Conservation (phyloP, 1,139 yeast species). For the Geotrichum australiense region DNA sequence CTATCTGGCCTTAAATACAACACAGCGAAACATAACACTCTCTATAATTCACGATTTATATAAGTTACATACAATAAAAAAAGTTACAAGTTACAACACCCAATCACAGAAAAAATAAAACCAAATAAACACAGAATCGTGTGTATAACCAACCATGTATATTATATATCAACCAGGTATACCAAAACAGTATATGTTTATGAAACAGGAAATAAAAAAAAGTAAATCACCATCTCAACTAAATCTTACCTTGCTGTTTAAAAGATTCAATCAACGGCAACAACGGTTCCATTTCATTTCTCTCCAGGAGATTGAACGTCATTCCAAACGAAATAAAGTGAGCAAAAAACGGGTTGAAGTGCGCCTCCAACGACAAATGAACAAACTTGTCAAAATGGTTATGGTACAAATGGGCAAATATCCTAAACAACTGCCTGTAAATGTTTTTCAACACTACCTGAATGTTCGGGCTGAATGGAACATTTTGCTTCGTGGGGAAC, state of each 20-base stretch:
- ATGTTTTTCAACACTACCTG: conserved; percentile 78
- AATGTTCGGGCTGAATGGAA: conserved; percentile 86
- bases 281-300: conserved; percentile 73
- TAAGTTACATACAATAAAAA: too few relatives aligned
- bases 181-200: too few relatives aligned
- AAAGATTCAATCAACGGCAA: conserved; percentile 67
- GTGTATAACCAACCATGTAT: too few relatives aligned
- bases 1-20: too few relatives aligned
- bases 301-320: conserved; percentile 75
- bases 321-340: conserved; percentile 83
- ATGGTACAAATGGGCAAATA: conserved; percentile 93
- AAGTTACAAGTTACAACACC: too few relatives aligned
- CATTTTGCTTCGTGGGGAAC: conserved; percentile 88
- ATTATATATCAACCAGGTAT: too few relatives aligned
- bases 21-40: too few relatives aligned
- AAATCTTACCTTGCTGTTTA: conserved; percentile 79
- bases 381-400: conserved; percentile 90
- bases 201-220: conserved; percentile 58
- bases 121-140: too few relatives aligned
- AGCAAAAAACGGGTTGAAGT: conserved; percentile 97
- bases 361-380: conserved; percentile 89
- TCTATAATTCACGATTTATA: too few relatives aligned
- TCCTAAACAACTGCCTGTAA: conserved; percentile 84
- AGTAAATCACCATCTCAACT: conserved; percentile 55
- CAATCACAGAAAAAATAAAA: too few relatives aligned